Percentiles rank a stretch among this genome's conserved stretches.
These are phyloP conservation scores for Saururus chinensis DNA, from an alignment of 164 flowering plant genomes.

Conservation along the genomic window DNA sequence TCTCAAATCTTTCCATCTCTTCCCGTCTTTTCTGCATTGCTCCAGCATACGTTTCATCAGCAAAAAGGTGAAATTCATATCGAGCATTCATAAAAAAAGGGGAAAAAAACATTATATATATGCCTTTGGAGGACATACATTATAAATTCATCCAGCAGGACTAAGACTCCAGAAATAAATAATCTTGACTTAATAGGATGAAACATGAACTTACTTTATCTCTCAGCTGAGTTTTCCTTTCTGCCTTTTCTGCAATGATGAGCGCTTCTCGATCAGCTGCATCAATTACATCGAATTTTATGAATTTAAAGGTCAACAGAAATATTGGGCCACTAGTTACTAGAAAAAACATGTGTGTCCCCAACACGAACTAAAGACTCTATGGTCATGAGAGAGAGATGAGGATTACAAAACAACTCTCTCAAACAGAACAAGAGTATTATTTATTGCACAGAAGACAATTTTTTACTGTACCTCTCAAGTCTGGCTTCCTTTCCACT, in stretches of 20 bases:
- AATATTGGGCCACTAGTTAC: no score
- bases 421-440: no score
- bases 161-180: background rate
- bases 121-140: background rate
- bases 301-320: no score
- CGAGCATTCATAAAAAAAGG: background rate
- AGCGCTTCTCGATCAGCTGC: conserved; percentile 93
- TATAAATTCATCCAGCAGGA: background rate
- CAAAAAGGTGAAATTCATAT: no score
- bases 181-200: background rate
- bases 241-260: conserved; percentile 80
- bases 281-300: conserved; percentile 4
- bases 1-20: conserved; percentile 87
- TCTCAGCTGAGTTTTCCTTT: no score
- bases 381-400: no score
- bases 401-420: background rate
- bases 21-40: conserved; percentile 75
- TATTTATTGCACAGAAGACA: background rate
- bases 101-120: background rate
- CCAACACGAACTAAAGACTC: no score
- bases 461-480: conserved; percentile 47
- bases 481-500: conserved; percentile 80
- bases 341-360: no score
- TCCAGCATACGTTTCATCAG: background rate
- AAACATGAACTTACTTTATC: conserved; percentile 75